Conservation (phyloP, 2,329 filamentous ascomycete species). For the Lasiodiplodia citricola region DNA sequence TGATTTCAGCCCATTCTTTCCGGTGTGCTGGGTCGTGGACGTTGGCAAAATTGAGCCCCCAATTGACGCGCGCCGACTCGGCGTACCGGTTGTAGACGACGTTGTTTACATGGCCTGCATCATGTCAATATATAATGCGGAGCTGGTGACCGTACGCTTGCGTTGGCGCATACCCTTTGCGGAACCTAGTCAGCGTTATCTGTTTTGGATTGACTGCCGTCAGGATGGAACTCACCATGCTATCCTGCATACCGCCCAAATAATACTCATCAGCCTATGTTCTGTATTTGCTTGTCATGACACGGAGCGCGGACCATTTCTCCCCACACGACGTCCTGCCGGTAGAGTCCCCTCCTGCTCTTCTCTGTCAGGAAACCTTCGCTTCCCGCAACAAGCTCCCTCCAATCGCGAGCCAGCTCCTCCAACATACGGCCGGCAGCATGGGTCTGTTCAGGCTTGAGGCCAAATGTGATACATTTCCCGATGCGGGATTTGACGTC, state of each 20-base stretch:
- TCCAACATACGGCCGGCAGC: constrained; percentile 49
- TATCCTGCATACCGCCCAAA: constrained; percentile 46
- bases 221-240: constrained; percentile 54
- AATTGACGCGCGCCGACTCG: constrained; percentile 80
- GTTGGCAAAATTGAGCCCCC: constrained; percentile 71
- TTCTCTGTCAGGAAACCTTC: constrained; percentile 75
- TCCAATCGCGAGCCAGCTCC: constrained; percentile 62
- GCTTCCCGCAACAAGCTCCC: constrained; percentile 71
- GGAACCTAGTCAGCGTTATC: background rate
- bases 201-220: constrained; percentile 18
- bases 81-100: constrained; percentile 83
- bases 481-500: constrained; percentile 71
- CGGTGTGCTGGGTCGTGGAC: constrained; percentile 66
- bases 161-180: constrained; percentile 18
- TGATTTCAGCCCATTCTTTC: constrained; percentile 70
- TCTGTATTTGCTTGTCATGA: background rate
- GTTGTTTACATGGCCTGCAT: constrained; percentile 81
- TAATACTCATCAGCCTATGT: constrained; percentile 36
- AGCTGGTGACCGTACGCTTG: background rate
- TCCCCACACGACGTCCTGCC: constrained; percentile 77
- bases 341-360: constrained; percentile 66
- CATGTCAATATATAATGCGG: constrained; percentile 23
- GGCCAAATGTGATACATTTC: constrained; percentile 76
- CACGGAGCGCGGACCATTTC: constrained; percentile 69
- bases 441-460: constrained; percentile 63